A percentile compares a stretch with the other conserved stretches of the same genome.
These are phyloP conservation scores for Fraxinus excelsior DNA, from an alignment of 257 asterid genomes.

Conservation along the genomic window DNA sequence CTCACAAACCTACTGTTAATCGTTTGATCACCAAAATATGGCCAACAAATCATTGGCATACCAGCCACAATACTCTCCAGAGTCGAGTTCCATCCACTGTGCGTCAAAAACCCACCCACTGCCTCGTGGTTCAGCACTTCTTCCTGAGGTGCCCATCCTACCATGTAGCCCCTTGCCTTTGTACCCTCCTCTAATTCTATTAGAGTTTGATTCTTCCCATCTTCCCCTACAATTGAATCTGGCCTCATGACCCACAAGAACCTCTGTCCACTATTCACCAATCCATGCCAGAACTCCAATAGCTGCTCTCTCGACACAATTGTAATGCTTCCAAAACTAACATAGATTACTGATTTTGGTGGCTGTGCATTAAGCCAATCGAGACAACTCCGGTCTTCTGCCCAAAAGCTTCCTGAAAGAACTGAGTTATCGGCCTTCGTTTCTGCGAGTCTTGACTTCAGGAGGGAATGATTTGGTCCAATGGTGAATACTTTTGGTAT, in stretches of 20 bases:
- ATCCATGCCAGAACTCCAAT: constrained; percentile 38
- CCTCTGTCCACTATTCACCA: constrained; percentile 31
- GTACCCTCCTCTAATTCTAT: constrained; percentile 21
- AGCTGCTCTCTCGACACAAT: constrained; percentile 29
- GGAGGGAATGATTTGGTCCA: constrained; percentile 35
- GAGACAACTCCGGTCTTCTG: constrained; percentile 31
- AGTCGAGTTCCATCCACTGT: constrained; percentile 8
- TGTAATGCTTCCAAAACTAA: constrained; percentile 42
- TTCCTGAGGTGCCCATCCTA: constrained; percentile 15
- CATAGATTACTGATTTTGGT: constrained; percentile 31
- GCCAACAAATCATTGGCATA: neutral
- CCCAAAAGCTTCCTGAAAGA: constrained; percentile 33
- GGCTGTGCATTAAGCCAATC: constrained; percentile 29
- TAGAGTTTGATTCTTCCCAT: constrained; percentile 1
- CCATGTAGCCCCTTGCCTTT: neutral
- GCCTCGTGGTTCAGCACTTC: neutral
- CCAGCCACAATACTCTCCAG: neutral
- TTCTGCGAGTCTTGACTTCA: constrained; percentile 16
- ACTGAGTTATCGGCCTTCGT: constrained; percentile 15
- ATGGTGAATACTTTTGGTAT: constrained; percentile 31
- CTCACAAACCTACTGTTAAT: constrained; percentile 9
- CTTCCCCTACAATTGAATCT: constrained; percentile 22
- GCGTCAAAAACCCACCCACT: constrained; percentile 8
- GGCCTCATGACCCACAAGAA: constrained; percentile 45
- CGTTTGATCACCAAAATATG: constrained; percentile 3